phyloP scores from a whole-genome alignment of 2,329 filamentous ascomycete genomes.

The Escovopsis weberi region DNA sequence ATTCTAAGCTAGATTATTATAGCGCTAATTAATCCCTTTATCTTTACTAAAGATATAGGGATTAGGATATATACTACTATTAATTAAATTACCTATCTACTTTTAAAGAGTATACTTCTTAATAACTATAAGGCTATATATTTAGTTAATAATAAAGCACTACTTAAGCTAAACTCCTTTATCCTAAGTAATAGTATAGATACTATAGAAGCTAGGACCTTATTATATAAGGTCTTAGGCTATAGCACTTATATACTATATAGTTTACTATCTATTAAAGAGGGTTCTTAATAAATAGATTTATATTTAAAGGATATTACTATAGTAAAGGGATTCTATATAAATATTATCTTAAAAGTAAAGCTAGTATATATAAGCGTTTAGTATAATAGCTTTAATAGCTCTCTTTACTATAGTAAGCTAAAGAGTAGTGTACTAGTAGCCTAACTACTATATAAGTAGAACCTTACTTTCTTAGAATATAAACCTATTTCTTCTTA shows the following conservation, averaged over 20 bases:
- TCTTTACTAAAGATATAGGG: not conserved
- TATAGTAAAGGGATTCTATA: not conserved
- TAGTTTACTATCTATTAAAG: not conserved
- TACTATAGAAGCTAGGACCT: not conserved
- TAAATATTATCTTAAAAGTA: not conserved
- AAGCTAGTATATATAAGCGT: not conserved
- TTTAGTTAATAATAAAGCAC: not conserved
- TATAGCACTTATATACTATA: not conserved
- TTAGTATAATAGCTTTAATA: not conserved
- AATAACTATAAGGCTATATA: not conserved
- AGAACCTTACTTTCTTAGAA: not conserved
- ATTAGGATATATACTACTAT: not conserved
- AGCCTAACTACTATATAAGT: not conserved
- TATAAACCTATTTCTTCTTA: not conserved
- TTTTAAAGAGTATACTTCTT: not conserved
- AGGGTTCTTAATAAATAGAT: not conserved
- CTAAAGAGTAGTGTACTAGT: not conserved
- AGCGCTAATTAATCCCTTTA: not conserved
- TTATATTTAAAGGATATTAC: not conserved
- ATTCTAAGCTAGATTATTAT: not conserved
- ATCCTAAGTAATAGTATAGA: not conserved
- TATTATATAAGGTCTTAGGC: too few relatives aligned
- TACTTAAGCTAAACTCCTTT: not conserved
- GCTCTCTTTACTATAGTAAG: not conserved
- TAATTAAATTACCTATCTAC: not conserved